These are phyloP conservation scores for Schizosaccharomyces japonicus DNA, from an alignment of 805 yeast species.

Conservation along the genomic window DNA sequence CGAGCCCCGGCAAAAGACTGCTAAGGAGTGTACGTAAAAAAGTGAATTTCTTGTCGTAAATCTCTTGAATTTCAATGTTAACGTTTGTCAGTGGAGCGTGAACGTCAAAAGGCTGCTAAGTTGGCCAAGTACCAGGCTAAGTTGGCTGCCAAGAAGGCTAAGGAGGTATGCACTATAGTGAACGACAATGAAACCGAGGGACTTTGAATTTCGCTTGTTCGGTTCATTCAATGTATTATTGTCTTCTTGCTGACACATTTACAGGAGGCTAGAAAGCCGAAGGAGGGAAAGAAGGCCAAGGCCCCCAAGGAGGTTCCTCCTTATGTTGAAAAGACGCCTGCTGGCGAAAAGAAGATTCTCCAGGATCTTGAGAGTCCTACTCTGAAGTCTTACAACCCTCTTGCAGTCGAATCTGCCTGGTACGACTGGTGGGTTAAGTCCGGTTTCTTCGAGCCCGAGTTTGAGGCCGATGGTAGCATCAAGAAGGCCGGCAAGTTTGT, in stretches of 20 bases:
- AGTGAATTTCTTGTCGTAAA: too few relatives aligned
- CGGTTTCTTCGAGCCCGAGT: slow-evolving; percentile 73
- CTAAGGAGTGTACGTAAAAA: too few relatives aligned
- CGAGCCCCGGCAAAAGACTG: too few relatives aligned
- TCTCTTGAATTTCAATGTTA: too few relatives aligned
- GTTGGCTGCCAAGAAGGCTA: not conserved
- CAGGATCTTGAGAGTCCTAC: slow-evolving; percentile 79
- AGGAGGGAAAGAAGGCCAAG: slow-evolving; percentile 38
- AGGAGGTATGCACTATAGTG: not conserved
- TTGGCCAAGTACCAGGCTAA: not conserved
- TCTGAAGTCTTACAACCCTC: slow-evolving; percentile 79
- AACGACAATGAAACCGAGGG: not conserved
- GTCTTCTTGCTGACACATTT: too few relatives aligned
- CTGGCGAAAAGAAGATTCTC: slow-evolving; percentile 78
- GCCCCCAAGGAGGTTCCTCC: slow-evolving; percentile 56
- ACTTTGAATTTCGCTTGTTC: not conserved
- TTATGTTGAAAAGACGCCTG: slow-evolving; percentile 56
- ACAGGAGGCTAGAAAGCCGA: slow-evolving; percentile 7
- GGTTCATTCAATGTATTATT: not conserved
- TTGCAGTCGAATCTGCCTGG: slow-evolving; percentile 89
- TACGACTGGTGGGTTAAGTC: slow-evolving; percentile 87
- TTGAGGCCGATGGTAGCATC: slow-evolving; percentile 44
- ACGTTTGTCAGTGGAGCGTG: slow-evolving; percentile 4
- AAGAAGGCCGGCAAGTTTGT: slow-evolving; percentile 68
- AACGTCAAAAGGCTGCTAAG: slow-evolving; percentile 2